Percentiles rank a stretch among this genome's conserved stretches.
Evolutionary conservation across 2,329 filamentous ascomycete species (phyloP).

Genomic region (Cladosporium austrohemisphaericum): DNA sequence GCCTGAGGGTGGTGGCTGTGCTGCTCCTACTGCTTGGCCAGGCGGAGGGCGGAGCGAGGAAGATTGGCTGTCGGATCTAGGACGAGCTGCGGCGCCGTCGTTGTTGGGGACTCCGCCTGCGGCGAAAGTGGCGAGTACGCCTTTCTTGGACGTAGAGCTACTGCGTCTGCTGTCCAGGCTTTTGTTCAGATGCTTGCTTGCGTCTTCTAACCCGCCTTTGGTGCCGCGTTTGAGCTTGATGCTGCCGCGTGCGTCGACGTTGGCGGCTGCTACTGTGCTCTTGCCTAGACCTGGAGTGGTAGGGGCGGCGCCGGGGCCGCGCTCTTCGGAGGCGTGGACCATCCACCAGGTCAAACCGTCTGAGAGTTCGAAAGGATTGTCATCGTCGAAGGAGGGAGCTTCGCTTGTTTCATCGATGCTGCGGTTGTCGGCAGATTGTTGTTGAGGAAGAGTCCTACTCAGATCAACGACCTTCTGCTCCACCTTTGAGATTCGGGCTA

Average conservation of each 20-base stretch:
- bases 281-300: conserved; percentile 90
- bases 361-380: conserved; percentile 94
- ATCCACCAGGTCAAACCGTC: conserved; percentile 96
- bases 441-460: conserved; percentile 60
- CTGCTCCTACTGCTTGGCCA: background rate
- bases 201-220: conserved; percentile 41
- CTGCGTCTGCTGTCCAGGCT: conserved; percentile 88
- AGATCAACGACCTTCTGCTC: conserved; percentile 93
- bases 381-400: conserved; percentile 65
- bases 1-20: background rate
- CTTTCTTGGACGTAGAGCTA: conserved; percentile 80
- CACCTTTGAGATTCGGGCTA: conserved; percentile 85
- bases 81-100: conserved; percentile 15
- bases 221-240: conserved; percentile 44
- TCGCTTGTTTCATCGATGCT: conserved; percentile 52
- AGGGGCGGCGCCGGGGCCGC: conserved; percentile 64
- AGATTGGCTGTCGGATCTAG: conserved; percentile 24
- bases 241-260: conserved; percentile 78
- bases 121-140: conserved; percentile 42
- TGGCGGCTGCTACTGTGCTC: conserved; percentile 82
- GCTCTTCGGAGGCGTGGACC: conserved; percentile 89
- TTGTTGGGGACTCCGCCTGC: conserved; percentile 4
- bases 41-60: conserved; percentile 19
- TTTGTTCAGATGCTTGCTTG: conserved; percentile 60
- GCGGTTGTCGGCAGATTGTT: conserved; percentile 32